Evolutionary conservation across 192 early-diverging fungal species (phyloP).

Genomic region (Jimgerdemannia flammicorona): DNA sequence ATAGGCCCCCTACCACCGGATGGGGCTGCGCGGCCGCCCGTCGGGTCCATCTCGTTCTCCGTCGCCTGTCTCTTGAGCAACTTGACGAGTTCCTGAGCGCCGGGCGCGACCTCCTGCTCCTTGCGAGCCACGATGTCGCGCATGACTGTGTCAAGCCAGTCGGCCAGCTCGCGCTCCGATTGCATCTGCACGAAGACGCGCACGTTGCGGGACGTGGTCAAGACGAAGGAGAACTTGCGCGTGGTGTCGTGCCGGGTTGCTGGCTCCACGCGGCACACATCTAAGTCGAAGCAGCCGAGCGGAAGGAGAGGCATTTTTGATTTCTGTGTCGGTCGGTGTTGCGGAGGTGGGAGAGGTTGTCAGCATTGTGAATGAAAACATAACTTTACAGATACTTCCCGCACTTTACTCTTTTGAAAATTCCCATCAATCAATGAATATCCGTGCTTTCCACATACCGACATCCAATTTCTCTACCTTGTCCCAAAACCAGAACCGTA

Average conservation of each 20-base stretch:
- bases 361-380: too few relatives aligned
- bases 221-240: slow-evolving; percentile 26
- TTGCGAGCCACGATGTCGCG: slow-evolving; percentile 29
- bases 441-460: too few relatives aligned
- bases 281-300: slow-evolving; percentile 32
- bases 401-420: too few relatives aligned
- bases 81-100: background rate
- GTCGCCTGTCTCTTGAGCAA: background rate
- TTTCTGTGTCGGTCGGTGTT: slow-evolving; percentile 14
- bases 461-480: background rate
- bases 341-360: too few relatives aligned
- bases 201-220: slow-evolving; percentile 22
- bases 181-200: slow-evolving; percentile 25
- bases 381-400: too few relatives aligned
- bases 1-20: background rate
- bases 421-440: too few relatives aligned
- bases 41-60: background rate
- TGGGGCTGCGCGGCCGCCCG: too few relatives aligned
- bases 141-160: slow-evolving; percentile 36
- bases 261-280: slow-evolving; percentile 29
- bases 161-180: slow-evolving; percentile 24
- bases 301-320: slow-evolving; percentile 19
- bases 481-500: background rate
- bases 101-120: slow-evolving; percentile 9
- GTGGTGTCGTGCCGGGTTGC: slow-evolving; percentile 29